A percentile compares a stretch with the other conserved stretches of the same genome.
These are phyloP conservation scores for Tuber brumale DNA, from an alignment of 495 filamentous ascomycete species.

Conservation along the genomic window DNA sequence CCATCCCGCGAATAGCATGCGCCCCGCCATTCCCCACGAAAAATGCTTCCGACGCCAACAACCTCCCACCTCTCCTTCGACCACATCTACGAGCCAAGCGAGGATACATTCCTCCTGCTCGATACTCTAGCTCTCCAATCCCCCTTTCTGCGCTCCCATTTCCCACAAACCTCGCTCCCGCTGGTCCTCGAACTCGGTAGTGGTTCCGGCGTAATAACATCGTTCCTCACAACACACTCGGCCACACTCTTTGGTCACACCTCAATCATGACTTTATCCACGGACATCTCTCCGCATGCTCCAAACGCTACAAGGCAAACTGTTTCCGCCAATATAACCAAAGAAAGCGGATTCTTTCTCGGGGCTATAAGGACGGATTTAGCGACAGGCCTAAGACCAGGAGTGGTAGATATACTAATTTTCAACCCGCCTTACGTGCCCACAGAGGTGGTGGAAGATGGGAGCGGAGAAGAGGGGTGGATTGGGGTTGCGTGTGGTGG, in stretches of 20 bases:
- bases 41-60: slow-evolving; percentile 70
- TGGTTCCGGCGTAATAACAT: slow-evolving; percentile 84
- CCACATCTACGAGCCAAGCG: slow-evolving; percentile 84
- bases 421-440: slow-evolving; percentile 98
- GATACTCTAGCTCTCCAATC: slow-evolving; percentile 86
- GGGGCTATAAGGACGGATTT: slow-evolving; percentile 63
- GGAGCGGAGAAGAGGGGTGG: slow-evolving; percentile 44
- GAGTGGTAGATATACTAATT: slow-evolving; percentile 70
- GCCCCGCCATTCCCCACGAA: background rate
- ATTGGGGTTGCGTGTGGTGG: slow-evolving; percentile 85
- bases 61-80: slow-evolving; percentile 83
- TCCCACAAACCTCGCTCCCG: slow-evolving; percentile 51
- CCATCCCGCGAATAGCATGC: background rate
- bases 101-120: slow-evolving; percentile 90
- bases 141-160: slow-evolving; percentile 60
- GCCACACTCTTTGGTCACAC: slow-evolving; percentile 61
- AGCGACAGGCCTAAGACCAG: slow-evolving; percentile 49
- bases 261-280: slow-evolving; percentile 63
- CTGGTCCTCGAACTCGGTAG: slow-evolving; percentile 79
- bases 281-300: slow-evolving; percentile 77
- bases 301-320: slow-evolving; percentile 64
- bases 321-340: slow-evolving; percentile 44
- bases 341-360: slow-evolving; percentile 47
- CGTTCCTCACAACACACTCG: slow-evolving; percentile 74
- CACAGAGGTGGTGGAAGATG: slow-evolving; percentile 59